Evolutionary conservation across 768 basidiomycete genomes (phyloP), one percentile per base, ranked within the genome.

Genomic region (Rhodotorula toruloides): DNA sequence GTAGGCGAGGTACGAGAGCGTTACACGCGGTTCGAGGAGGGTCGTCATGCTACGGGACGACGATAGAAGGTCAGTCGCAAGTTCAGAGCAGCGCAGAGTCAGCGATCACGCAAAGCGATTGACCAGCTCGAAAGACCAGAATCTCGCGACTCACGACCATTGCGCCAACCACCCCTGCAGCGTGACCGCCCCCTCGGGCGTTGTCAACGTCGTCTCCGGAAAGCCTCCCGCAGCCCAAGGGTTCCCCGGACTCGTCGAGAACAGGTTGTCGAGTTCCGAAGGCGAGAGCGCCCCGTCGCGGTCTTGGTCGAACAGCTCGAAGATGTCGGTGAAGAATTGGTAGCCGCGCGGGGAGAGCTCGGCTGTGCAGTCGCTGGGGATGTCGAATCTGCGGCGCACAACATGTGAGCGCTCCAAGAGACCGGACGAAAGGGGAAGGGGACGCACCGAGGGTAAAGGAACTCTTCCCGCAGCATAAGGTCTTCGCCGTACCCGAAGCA

Each of bases 401-500:
- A 4, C 25, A 16, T 40, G 1, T 1, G 13, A 12, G 19, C 4
- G 36, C 3, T 32, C 55, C 13, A 14, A n/a, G 25, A 62, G 50
- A 50, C 58, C 14, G n/a, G 40, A 34, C 31, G 43, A 55, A 34
- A 47, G 3, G 27, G 4, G 14, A 34, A 10, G 14, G 48, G 2
- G 49, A 78, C 88, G 74, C 73, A 93, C 94, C 88, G 91, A 29
- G 94, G 94, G 62, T 83, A 82, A 65, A 99, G 80, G 79, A 93
- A 96, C 12, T 84, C 82, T 76, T 97, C 94, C 32, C 87, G 87
- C 68, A 99, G 79, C 72, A 87, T 85, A 69, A 99, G 78, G 74
- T 97, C 93, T 77, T 97, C 94, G 21, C 87, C 94, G 75, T 99
- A 99, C 8, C 94, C 94, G 76, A 96, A 97, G 75, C 86, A 90